Conservation (phyloP, 805 yeast species). For the Tetrapisispora taiwanensis region DNA sequence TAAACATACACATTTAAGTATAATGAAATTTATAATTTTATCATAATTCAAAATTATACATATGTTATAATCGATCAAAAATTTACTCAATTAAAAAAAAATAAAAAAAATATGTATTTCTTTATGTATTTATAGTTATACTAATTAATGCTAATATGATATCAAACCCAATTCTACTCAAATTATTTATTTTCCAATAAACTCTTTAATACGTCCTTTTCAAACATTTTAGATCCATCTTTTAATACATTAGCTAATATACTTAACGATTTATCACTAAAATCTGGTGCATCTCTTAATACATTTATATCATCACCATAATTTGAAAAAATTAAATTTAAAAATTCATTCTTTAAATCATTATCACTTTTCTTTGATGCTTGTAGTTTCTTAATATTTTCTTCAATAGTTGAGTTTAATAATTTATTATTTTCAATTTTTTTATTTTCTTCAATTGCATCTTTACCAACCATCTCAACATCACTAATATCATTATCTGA, state of each 20-base stretch:
- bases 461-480: constrained; percentile 6
- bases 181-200: constrained; percentile 20
- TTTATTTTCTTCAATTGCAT: constrained; percentile 4
- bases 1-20: background rate
- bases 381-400: background rate
- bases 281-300: constrained; percentile 55
- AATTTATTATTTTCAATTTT: constrained; percentile 12
- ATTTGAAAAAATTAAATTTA: constrained; percentile 44
- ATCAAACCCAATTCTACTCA: background rate
- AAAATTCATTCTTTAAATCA: constrained; percentile 37
- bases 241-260: constrained; percentile 48
- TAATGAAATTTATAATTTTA: no score
- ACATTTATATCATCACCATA: constrained; percentile 54
- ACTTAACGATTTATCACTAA: constrained; percentile 46
- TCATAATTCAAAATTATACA: background rate
- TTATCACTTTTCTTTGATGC: background rate
- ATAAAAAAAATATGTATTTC: background rate
- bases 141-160: background rate
- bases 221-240: constrained; percentile 50
- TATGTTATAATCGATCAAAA: no score
- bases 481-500: constrained; percentile 29
- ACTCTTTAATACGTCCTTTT: constrained; percentile 37
- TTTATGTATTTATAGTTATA: no score
- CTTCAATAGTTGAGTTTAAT: background rate
- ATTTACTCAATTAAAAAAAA: no score